Base-by-base conservation (phyloP, 371 early-diverging fungal species). In the Haplosporangium sp. region DNA sequence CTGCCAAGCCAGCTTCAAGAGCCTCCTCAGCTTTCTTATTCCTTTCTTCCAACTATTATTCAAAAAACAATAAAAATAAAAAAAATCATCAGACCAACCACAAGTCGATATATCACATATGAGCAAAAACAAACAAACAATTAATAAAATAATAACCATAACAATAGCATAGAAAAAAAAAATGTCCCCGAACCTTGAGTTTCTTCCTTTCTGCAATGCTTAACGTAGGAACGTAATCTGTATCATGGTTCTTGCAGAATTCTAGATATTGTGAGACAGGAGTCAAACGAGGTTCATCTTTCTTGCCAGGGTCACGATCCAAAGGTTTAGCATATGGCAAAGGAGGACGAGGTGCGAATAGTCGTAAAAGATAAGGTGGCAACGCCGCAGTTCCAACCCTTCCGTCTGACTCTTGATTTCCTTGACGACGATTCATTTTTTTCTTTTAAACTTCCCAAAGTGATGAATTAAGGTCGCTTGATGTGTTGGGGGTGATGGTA, bases 261-360 rank as follows among this genome's bases (percentile, higher is more conserved):
- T 86, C 78, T n/a, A 94, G 84, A 67, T 89, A 91, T 37, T 86
- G 81, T 48, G 92, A 92, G 63, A 97, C 83, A 44, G 95, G 94
- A 0, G 86, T 63, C 53, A 96, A 76, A 4, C 72, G 69, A 19
- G 93, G 89, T 6, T 91, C 88, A 5, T 86, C 83, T 64, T 92
- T 87, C 59, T 91, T 84, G 53, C 86, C 90, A 4, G 92, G 92
- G 38, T 92, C 92, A 63, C 88, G 84, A 84, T 96, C 97, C 58
- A 94, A 71, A 19, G 97, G 96, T 48, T 90, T 84, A 8, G 88
- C 73, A 76, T 90, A 88, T 27, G 87, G 84, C 34, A 95, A 88
- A 13, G 95, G 93, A 50, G 98, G 98, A 44, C 98, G 92, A 42
- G 98, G 97, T 7, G 94, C 94, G 85, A 98, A 98, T 45, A 97